These are phyloP conservation scores for Serendipita vermifera DNA, from an alignment of 768 basidiomycete genomes.

Conservation along the genomic window DNA sequence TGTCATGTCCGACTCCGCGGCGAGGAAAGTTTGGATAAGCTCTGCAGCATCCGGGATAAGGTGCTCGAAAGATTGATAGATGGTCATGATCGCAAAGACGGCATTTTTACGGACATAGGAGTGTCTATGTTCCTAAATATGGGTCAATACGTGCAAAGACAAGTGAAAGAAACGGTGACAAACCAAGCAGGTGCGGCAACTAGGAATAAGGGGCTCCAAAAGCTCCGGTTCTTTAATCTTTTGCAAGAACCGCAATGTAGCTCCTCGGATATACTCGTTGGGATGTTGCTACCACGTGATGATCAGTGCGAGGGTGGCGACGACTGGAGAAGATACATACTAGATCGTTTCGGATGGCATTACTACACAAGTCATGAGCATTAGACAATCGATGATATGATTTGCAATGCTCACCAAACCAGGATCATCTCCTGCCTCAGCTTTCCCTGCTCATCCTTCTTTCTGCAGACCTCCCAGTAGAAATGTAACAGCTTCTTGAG, in stretches of 20 bases:
- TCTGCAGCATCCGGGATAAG: slow-evolving; percentile 95
- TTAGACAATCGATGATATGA: slow-evolving; percentile 5
- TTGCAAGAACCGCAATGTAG: slow-evolving; percentile 91
- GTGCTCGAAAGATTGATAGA: slow-evolving; percentile 87
- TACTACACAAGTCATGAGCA: slow-evolving; percentile 34
- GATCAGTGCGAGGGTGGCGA: slow-evolving; percentile 13
- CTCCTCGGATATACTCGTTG: slow-evolving; percentile 97
- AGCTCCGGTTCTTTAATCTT: slow-evolving; percentile 93
- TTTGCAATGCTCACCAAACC: slow-evolving; percentile 62
- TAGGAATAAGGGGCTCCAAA: slow-evolving; percentile 90
- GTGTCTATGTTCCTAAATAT: slow-evolving; percentile 67
- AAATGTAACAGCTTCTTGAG: slow-evolving; percentile 95
- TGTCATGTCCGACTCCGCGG: slow-evolving; percentile 88
- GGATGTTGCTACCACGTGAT: slow-evolving; percentile 71
- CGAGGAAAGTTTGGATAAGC: slow-evolving; percentile 89
- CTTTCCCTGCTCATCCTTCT: slow-evolving; percentile 93
- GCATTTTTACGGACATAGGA: slow-evolving; percentile 98
- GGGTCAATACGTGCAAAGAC: slow-evolving; percentile 36
- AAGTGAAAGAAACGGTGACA: slow-evolving; percentile 14
- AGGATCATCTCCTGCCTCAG: slow-evolving; percentile 99
- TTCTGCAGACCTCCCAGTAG: slow-evolving; percentile 97
- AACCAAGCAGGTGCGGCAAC: slow-evolving; percentile 74
- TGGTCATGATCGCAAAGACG: slow-evolving; percentile 88
- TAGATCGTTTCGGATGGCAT: slow-evolving; percentile 95
- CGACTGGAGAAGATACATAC: slow-evolving; percentile 33